Base-by-base conservation (phyloP, 2,329 filamentous ascomycete species). In the Colletotrichum costaricense region DNA sequence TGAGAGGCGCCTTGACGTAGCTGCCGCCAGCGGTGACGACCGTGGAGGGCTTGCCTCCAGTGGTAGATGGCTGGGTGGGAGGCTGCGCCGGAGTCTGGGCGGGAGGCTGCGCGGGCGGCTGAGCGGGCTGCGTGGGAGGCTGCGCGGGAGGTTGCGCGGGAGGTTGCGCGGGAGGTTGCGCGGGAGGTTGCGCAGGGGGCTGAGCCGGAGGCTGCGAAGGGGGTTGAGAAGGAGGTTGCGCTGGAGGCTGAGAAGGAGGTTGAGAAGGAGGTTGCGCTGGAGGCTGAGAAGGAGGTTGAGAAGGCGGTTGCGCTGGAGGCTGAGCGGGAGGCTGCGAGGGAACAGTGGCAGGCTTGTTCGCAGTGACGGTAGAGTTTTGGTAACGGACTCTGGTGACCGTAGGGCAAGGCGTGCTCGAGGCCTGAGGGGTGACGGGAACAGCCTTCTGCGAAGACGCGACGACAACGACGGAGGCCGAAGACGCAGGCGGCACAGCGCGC, bases 1-100 rank as follows among this genome's bases (percentile, higher is more conserved):
- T 67, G 38, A 71, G 55, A 7, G 65, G 19, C 22, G 60, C 63
- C 56, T 75, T 52, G 59, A 68, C 14, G 60, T 42, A 67, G 67
- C 52, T 63, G 62, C 72, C 65, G 22, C 56, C 60, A 5, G 72
- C 73, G 35, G 58, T 63, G 28, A 33, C 28, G n/a, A 75, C 74
- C 12, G 35, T 67, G 30, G 62, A 30, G 5, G 73, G 73, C 11
- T 12, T 26, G 55, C 46, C 30, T 14, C 42, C 26, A 33, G 38
- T 57, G 56, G 49, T n/a, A 35, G 69, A 52, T 2, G 64, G 58
- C 33, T 66, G 42, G 9, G 56, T 8, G 3, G 70, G 59, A 33
- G 66, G 59, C 14, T 66, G 33, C 5, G 58, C 57, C n/a, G 66
- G 63, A 49, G 42, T 22, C 24, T 66, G 38, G 19, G 56, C 8